Percentiles rank a stretch among this genome's conserved stretches.
Evolutionary conservation across 2,329 filamentous ascomycete species (phyloP).

Genomic region (Beauveria caledonica): DNA sequence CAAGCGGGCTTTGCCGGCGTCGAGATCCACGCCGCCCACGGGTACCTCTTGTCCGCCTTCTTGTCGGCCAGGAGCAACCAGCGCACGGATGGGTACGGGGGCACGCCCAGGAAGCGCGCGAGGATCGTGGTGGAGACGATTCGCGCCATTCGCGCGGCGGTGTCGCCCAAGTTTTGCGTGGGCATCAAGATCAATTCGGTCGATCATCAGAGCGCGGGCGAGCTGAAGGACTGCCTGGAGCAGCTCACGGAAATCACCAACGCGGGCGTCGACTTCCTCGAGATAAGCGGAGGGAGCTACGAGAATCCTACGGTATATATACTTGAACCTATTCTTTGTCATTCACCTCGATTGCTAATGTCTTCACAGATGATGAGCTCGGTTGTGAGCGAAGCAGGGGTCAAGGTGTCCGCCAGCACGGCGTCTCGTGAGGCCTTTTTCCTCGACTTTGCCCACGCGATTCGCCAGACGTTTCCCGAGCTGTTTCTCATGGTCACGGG

Average conservation of each 20-base stretch:
- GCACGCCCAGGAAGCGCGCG: constrained; percentile 37
- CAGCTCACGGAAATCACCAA: constrained; percentile 44
- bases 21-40: constrained; percentile 43
- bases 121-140: constrained; percentile 44
- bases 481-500: constrained; percentile 51
- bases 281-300: constrained; percentile 57
- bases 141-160: constrained; percentile 30
- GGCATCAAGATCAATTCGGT: constrained; percentile 50
- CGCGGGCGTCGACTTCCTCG: constrained; percentile 55
- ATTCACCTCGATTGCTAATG: background rate
- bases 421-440: constrained; percentile 58
- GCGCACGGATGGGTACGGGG: constrained; percentile 49
- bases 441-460: constrained; percentile 52
- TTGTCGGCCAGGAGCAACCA: constrained; percentile 41
- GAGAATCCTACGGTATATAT: constrained; percentile 38
- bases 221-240: constrained; percentile 44
- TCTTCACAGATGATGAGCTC: background rate
- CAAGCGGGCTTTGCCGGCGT: constrained; percentile 39
- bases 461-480: constrained; percentile 35
- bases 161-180: constrained; percentile 36
- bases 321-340: background rate
- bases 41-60: constrained; percentile 51
- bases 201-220: constrained; percentile 41
- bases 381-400: constrained; percentile 15
- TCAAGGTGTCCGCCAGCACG: constrained; percentile 32